Evolutionary conservation across 2,329 filamentous ascomycete species (phyloP).

Genomic region (Cadophora luteo-olivacea): DNA sequence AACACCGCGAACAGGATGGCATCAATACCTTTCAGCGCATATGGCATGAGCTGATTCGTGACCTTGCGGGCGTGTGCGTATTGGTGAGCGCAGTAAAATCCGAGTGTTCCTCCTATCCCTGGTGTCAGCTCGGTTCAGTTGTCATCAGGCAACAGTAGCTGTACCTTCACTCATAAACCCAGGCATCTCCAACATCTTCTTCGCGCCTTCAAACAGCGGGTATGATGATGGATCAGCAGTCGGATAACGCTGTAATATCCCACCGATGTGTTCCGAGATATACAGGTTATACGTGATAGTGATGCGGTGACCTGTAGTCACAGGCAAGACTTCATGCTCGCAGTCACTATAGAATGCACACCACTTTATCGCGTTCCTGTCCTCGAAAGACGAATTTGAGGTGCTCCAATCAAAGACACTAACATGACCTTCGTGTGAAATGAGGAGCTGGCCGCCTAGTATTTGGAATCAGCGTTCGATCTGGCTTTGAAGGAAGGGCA

Average conservation of each 20-base stretch:
- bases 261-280: constrained; percentile 46
- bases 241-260: constrained; percentile 25
- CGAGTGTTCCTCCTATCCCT: constrained; percentile 47
- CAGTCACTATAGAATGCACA: constrained; percentile 61
- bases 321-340: constrained; percentile 57
- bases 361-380: constrained; percentile 48
- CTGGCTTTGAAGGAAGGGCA: neutral
- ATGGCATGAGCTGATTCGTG: constrained; percentile 42
- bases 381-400: neutral
- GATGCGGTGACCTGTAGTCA: constrained; percentile 58
- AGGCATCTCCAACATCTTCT: constrained; percentile 42
- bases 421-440: constrained; percentile 19
- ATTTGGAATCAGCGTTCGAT: neutral
- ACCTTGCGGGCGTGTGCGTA: constrained; percentile 50
- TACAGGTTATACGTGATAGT: constrained; percentile 68
- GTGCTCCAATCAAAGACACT: constrained; percentile 50
- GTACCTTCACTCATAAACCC: constrained; percentile 47
- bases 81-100: constrained; percentile 53
- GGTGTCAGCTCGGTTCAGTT: neutral
- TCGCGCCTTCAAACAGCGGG: constrained; percentile 47
- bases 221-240: constrained; percentile 45
- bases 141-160: neutral
- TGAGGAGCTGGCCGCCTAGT: constrained; percentile 35
- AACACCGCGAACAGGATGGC: constrained; percentile 50
- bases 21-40: constrained; percentile 54